A percentile compares a stretch with the other conserved stretches of the same genome.
These are phyloP conservation scores for Boletus tomentosulus DNA, from an alignment of 768 basidiomycete genomes.

Conservation along the genomic window DNA sequence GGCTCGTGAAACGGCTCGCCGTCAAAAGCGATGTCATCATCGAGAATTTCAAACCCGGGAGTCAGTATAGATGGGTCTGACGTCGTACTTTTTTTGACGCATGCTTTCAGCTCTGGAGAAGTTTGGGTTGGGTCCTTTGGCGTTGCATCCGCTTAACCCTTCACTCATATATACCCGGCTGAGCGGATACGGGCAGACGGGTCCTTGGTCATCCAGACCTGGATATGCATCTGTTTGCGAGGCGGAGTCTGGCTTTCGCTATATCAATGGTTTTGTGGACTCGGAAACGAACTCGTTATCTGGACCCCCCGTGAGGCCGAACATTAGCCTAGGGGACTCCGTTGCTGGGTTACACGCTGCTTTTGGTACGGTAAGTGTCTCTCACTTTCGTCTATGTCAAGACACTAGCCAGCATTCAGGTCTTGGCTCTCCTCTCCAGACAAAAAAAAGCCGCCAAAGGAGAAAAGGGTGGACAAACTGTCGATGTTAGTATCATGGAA, in stretches of 20 bases:
- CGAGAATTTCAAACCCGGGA: conserved; percentile 75
- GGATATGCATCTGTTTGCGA: conserved; percentile 76
- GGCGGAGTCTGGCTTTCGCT: conserved; percentile 70
- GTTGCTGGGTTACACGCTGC: conserved; percentile 70
- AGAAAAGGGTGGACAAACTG: conserved; percentile 42
- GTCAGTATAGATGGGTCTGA: conserved; percentile 33
- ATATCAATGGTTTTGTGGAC: conserved; percentile 66
- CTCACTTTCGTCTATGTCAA: neutral
- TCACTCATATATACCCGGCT: conserved; percentile 88
- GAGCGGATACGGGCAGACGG: conserved; percentile 72
- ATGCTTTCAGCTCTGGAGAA: conserved; percentile 55
- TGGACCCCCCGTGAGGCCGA: conserved; percentile 65
- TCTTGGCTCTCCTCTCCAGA: conserved; percentile 54
- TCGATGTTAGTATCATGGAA: conserved; percentile 76
- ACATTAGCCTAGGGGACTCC: conserved; percentile 70
- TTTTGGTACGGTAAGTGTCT: conserved; percentile 57
- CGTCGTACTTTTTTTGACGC: neutral
- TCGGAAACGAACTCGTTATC: conserved; percentile 46
- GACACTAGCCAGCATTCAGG: conserved; percentile 32
- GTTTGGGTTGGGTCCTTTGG: conserved; percentile 58
- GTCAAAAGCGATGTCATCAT: conserved; percentile 61
- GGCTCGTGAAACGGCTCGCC: conserved; percentile 58
- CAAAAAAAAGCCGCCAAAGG: conserved; percentile 32
- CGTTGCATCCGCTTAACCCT: conserved; percentile 70
- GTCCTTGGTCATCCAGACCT: conserved; percentile 66